Evolutionary conservation across 2,329 filamentous ascomycete genomes (phyloP), one percentile per base, ranked within the genome.

Genomic region (Xylaria sp.): DNA sequence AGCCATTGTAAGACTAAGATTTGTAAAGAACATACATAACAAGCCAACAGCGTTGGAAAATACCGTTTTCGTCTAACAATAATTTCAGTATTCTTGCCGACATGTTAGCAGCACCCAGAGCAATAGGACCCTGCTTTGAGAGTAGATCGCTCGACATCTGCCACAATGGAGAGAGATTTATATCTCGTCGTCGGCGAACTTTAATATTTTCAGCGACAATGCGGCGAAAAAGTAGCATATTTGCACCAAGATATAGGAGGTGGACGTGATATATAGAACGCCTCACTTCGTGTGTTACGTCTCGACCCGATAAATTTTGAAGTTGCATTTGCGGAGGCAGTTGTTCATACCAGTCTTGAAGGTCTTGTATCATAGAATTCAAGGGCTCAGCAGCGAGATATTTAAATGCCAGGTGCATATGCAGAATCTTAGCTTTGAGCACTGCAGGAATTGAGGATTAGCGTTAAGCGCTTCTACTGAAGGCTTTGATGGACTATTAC

Each of bases 241-340:
- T 36, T 11, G 56, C 56, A n/a, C 56, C 31, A 38, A 59, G 56
- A 39, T 59, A 59, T 5, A 59, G 22, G 33, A 59, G 56, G 29
- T 50, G 44, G 13, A 59, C 56, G 22, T 50, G 56, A 17, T 49
- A 59, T 27, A 49, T 49, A 29, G 56, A 59, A 50, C 56, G 56
- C 56, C 10, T 59, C 20, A 15, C 56, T 59, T 59, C 56, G 7
- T 33, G 31, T 39, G 31, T 22, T 9, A 59, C 3, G 11, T 49
- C 44, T n/a, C 7, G 42, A 11, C 39, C 45, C 22, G 13, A 38
- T 49, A 31, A n/a, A 15, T 22, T 39, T 39, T 39, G 56, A 50
- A 59, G 56, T 27, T 59, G 44, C 44, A 50, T 59, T n/a, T 59
- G 45, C 22, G 44, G 56, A 29, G 45, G 45, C 22, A 60, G 33